Evolutionary conservation across 306 rosid genomes (phyloP), one percentile per base, ranked within the genome.

Genomic region (Oemleria cerasiformis): DNA sequence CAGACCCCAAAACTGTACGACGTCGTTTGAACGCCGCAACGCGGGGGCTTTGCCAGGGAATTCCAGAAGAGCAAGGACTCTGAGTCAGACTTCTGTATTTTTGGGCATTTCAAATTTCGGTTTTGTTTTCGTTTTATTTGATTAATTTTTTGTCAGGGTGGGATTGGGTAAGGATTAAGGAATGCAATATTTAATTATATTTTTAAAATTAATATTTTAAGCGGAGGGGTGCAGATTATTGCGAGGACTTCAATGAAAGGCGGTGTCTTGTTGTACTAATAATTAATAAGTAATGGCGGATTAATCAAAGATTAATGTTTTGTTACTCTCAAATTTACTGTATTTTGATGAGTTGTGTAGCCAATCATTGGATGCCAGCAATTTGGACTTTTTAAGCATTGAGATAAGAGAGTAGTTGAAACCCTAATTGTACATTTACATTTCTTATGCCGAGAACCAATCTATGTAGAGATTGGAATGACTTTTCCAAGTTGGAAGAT

Each of bases 21-120:
- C 88, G 79, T 34, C 88, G 85, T 73, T 79, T 73, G 41, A 0
- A 57, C 66, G 23, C 20, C 74, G 45, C 42, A 23, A 12, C 47
- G 20, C 71, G 45, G 41, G 59, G 45, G 0, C 45, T 14, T 17
- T 38, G 6, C 19, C 47, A 36, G 47, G 42, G 16, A 25, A 66
- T 66, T 45, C 71, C 71, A 47, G 71, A 38, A 9, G 25, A 61
- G 15, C 66, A 39, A 4, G 7, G 66, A 48, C 71, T 65, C 9
- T 41, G 38, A 63, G 4, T 55, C 0, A 7, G 39, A 6, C 36
- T 39, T 23, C 65, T 36, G 57, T 48, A n/a, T 3, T 19, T 59
- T 16, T 9, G 17, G 17, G 1, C 62, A 44, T 60, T 59, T 73
- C 70, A 16, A 21, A 63, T 63, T 19, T 36, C 7, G 2, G 21